phyloP scores from a whole-genome alignment of 2,329 filamentous ascomycete species.

The Arthrobotrys pseudoclavata region DNA sequence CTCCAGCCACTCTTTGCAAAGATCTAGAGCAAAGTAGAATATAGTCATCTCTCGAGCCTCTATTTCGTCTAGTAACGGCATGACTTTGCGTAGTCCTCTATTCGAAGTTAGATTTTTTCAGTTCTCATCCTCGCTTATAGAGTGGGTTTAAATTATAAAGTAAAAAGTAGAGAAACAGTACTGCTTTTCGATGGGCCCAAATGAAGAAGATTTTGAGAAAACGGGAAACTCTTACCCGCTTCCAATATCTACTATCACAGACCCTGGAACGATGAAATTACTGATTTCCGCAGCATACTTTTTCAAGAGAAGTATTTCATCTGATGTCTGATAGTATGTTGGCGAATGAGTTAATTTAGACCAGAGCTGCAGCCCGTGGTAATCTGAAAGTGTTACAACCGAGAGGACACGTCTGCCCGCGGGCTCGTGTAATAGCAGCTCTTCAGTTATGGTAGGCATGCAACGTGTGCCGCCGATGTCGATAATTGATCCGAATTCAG shows the following conservation, averaged over 20 bases:
- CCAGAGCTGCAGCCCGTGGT: neutral
- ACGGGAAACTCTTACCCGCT: neutral
- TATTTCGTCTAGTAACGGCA: slow-evolving; percentile 1
- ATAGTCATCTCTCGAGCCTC: neutral
- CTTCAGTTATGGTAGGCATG: slow-evolving; percentile 11
- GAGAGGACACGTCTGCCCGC: slow-evolving; percentile 9
- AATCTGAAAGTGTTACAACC: slow-evolving; percentile 10
- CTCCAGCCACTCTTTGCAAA: slow-evolving; percentile 9
- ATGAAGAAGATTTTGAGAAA: neutral
- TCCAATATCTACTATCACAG: slow-evolving; percentile 10
- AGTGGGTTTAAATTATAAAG: neutral
- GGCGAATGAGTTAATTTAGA: slow-evolving; percentile 7
- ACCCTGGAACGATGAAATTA: neutral
- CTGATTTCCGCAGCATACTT: slow-evolving; percentile 12
- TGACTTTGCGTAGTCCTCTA: slow-evolving; percentile 17
- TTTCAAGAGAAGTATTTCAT: slow-evolving; percentile 8
- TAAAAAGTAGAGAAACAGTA: too few relatives aligned
- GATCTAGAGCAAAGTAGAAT: slow-evolving; percentile 13
- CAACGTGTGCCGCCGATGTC: slow-evolving; percentile 12
- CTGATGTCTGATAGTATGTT: slow-evolving; percentile 8
- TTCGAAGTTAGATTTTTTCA: neutral
- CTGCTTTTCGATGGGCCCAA: too few relatives aligned
- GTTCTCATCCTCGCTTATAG: neutral
- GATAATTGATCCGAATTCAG: neutral
- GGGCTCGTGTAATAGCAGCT: neutral